phyloP scores from a whole-genome alignment of 768 basidiomycete species.

The Tylopilus rubrobrunneus region DNA sequence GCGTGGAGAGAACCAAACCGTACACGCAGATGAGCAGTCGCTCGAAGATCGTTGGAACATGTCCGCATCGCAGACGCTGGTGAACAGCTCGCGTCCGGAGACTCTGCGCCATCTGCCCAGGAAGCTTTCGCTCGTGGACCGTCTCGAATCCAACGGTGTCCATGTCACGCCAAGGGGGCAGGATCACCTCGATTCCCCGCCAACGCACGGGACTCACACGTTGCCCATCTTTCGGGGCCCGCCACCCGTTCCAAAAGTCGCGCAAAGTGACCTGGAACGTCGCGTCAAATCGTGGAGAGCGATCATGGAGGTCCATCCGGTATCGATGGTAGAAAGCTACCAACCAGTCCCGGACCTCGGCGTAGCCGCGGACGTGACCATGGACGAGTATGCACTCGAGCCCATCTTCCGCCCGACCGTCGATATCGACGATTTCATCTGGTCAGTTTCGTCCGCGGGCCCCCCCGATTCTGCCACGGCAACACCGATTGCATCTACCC shows the following conservation, averaged over 20 bases:
- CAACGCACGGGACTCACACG: constrained; percentile 35
- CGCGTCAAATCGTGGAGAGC: constrained; percentile 68
- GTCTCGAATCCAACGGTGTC: constrained; percentile 45
- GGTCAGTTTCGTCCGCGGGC: constrained; percentile 63
- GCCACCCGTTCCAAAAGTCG: constrained; percentile 52
- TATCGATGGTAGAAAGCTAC: constrained; percentile 39
- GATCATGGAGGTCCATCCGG: constrained; percentile 47
- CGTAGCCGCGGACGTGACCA: constrained; percentile 14
- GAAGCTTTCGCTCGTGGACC: constrained; percentile 68
- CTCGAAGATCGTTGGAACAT: constrained; percentile 34
- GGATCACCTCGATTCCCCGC: constrained; percentile 6
- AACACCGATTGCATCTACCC: constrained; percentile 38
- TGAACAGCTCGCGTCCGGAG: constrained; percentile 21
- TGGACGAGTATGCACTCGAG: constrained; percentile 24
- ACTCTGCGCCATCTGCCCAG: constrained; percentile 52
- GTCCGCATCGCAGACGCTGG: constrained; percentile 16
- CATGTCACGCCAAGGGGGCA: constrained; percentile 33
- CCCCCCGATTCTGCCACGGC: constrained; percentile 44
- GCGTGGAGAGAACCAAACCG: constrained; percentile 52
- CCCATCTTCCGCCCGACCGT: not conserved
- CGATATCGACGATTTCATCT: constrained; percentile 59
- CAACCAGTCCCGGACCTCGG: constrained; percentile 11
- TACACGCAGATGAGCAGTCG: constrained; percentile 38
- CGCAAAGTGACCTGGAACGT: constrained; percentile 49
- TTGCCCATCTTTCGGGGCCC: constrained; percentile 54